Percentiles rank a stretch among this genome's conserved stretches.
Conservation (phyloP, 2,329 filamentous ascomycete genomes). For the Clonostachys byssicola region DNA sequence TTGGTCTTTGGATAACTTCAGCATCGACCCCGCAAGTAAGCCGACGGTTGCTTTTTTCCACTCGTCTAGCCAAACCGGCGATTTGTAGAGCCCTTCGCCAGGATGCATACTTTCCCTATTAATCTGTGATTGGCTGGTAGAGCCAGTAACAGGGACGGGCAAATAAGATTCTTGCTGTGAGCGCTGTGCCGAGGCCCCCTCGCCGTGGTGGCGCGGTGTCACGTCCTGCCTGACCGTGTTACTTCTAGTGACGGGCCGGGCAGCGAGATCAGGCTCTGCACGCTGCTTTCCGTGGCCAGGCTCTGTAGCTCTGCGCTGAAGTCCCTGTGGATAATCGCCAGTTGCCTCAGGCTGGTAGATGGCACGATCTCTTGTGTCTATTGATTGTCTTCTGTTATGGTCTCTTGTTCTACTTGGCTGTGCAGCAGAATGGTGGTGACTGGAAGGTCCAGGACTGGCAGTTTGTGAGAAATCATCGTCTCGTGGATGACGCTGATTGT, state of each 20-base stretch:
- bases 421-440: too few species aligned
- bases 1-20: conserved; percentile 50
- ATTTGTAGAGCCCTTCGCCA: conserved; percentile 52
- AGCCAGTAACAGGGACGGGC: too few species aligned
- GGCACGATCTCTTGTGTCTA: too few species aligned
- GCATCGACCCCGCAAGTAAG: conserved; percentile 50
- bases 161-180: too few species aligned
- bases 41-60: conserved; percentile 68
- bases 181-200: too few species aligned
- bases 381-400: too few species aligned
- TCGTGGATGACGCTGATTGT: conserved; percentile 38
- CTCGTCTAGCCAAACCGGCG: conserved; percentile 61
- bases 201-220: too few species aligned
- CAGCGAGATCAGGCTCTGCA: too few species aligned
- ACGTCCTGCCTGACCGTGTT: too few species aligned
- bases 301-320: conserved; percentile 4
- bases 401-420: too few species aligned
- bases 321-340: conserved; percentile 1
- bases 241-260: too few species aligned
- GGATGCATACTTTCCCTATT: conserved; percentile 35
- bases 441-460: too few species aligned
- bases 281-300: conserved; percentile 1
- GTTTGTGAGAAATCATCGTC: neutral
- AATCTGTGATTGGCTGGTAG: conserved; percentile 18
- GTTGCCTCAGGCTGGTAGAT: conserved; percentile 1